Percentiles rank a stretch among this genome's conserved stretches.
Evolutionary conservation across 192 early-diverging fungal genomes (phyloP).

Genomic region (Mortierella hygrophila): DNA sequence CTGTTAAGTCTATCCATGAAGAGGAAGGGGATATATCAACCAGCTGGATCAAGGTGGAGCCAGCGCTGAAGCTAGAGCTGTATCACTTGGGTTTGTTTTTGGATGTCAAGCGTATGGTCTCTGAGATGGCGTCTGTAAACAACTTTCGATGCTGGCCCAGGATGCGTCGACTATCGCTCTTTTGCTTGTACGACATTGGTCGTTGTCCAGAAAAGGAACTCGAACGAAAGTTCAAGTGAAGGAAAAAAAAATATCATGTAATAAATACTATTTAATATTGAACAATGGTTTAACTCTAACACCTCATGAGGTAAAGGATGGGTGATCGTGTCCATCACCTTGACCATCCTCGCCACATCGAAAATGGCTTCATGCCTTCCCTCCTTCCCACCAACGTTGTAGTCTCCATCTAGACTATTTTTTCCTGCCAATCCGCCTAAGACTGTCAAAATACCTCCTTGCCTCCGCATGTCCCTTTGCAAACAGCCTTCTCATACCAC

Average conservation of each 20-base stretch:
- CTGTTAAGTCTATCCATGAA: background rate
- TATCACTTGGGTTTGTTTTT: background rate
- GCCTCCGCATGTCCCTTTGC: no score
- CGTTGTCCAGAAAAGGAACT: background rate
- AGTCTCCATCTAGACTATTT: no score
- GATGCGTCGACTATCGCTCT: background rate
- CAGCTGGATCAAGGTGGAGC: background rate
- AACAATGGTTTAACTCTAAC: background rate
- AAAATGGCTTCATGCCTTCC: no score
- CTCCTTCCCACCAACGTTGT: no score
- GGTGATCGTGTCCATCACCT: background rate
- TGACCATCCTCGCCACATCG: background rate
- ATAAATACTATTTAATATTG: background rate
- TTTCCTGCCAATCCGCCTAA: no score
- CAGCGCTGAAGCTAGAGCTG: background rate
- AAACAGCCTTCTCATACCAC: no score
- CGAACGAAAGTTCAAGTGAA: background rate
- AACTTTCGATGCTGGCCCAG: background rate
- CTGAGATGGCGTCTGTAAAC: background rate
- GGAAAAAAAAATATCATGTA: background rate
- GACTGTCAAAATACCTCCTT: no score
- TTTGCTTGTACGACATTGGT: background rate
- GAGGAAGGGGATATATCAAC: background rate
- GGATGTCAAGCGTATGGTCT: background rate
- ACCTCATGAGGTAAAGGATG: background rate